A percentile compares a stretch with the other conserved stretches of the same genome.
Conservation (phyloP, 1,284 basidiomycete species). For the Taiwanofungus camphoratus region DNA sequence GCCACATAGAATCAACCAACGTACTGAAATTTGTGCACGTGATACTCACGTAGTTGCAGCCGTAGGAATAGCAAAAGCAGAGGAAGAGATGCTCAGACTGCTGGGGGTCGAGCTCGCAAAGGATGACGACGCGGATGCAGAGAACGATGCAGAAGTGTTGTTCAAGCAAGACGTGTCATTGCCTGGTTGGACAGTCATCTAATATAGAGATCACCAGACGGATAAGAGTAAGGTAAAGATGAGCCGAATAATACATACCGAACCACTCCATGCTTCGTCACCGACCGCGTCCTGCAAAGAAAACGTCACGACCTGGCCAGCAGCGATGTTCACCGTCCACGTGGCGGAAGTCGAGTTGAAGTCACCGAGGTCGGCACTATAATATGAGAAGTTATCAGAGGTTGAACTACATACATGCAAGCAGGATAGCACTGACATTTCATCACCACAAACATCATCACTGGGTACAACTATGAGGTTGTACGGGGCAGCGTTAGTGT, state of each 20-base stretch:
- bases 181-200: constrained; percentile 53
- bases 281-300: constrained; percentile 49
- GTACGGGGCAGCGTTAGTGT: constrained; percentile 42
- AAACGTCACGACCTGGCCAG: constrained; percentile 45
- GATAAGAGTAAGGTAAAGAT: not conserved
- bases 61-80: constrained; percentile 1
- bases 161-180: constrained; percentile 45
- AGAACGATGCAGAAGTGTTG: constrained; percentile 13
- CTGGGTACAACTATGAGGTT: constrained; percentile 51
- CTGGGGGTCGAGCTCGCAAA: not conserved
- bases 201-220: not conserved
- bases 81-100: not conserved
- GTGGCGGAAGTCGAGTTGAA: constrained; percentile 36
- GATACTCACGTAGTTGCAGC: constrained; percentile 8
- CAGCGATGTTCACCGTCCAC: constrained; percentile 44
- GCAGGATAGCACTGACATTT: constrained; percentile 43
- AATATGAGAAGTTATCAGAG: not conserved
- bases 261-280: constrained; percentile 59
- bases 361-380: constrained; percentile 55
- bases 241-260: constrained; percentile 34
- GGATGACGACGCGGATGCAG: constrained; percentile 1
- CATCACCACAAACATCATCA: constrained; percentile 48
- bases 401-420: not conserved
- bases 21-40: too few relatives aligned
- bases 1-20: too few relatives aligned